Evolutionary conservation across 1,139 yeast species (phyloP).

Genomic region (Geotrichum phurueaensis): DNA sequence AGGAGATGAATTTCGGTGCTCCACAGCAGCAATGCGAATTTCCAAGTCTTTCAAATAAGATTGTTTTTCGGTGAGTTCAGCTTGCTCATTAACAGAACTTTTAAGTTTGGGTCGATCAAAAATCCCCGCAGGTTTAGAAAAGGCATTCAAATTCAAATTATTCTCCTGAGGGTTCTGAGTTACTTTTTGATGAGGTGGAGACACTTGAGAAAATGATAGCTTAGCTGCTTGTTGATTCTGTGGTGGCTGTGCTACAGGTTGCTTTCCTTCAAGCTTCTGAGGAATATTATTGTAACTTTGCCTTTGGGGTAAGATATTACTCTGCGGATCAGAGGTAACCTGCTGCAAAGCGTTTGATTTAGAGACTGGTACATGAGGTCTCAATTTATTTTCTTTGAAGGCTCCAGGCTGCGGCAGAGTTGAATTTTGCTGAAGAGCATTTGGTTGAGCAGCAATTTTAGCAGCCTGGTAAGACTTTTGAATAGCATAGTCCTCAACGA

Average conservation of each 20-base stretch:
- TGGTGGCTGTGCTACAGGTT: not conserved
- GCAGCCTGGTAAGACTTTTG: not conserved
- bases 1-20: constrained; percentile 24
- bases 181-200: not conserved
- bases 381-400: not conserved
- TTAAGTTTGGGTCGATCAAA: not conserved
- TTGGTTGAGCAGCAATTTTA: not conserved
- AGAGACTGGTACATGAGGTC: not conserved
- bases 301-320: not conserved
- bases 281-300: not conserved
- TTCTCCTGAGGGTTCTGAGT: not conserved
- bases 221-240: not conserved
- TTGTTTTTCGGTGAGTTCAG: not conserved
- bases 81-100: not conserved
- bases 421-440: not conserved
- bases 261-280: not conserved
- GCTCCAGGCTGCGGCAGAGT: not conserved
- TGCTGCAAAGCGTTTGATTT: not conserved
- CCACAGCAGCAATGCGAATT: not conserved
- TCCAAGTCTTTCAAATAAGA: not conserved
- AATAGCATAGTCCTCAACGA: not conserved
- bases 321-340: not conserved
- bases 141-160: too few species aligned
- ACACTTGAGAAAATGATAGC: not conserved
- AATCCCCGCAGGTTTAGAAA: not conserved